phyloP scores from a whole-genome alignment of 202 grass and related monocot species.

The Schoenoplectus triqueter region DNA sequence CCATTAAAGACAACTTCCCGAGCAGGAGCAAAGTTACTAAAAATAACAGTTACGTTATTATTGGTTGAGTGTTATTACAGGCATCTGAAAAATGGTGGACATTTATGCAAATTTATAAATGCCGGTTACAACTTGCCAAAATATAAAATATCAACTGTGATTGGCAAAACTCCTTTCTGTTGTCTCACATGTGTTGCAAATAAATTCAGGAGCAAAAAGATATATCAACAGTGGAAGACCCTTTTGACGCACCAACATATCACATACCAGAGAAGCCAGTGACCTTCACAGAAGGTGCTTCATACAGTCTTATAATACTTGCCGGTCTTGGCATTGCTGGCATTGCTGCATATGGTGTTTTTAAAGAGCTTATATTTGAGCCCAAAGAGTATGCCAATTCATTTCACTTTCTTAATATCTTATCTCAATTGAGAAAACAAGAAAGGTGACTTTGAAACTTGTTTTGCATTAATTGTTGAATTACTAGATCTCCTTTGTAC shows the following conservation, averaged over 20 bases:
- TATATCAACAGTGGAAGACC: conserved; percentile 73
- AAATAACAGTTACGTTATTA: not conserved
- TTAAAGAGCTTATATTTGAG: conserved; percentile 97
- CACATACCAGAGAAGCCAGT: conserved; percentile 96
- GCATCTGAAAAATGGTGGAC: not conserved
- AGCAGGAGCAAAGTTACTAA: not conserved
- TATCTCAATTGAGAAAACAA: not conserved
- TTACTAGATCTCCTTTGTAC: not conserved
- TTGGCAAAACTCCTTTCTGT: conserved; percentile 8
- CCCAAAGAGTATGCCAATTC: conserved; percentile 78
- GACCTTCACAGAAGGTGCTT: conserved; percentile 90
- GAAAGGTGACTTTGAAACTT: conserved; percentile 19
- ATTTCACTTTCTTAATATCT: not conserved
- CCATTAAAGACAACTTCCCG: conserved; percentile 1
- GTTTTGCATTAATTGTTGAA: not conserved
- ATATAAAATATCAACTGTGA: not conserved
- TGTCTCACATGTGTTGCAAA: conserved; percentile 22
- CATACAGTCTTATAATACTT: conserved; percentile 87
- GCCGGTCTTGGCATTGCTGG: conserved; percentile 85
- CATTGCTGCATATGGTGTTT: conserved; percentile 90
- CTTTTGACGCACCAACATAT: conserved; percentile 89
- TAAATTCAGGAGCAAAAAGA: conserved; percentile 64
- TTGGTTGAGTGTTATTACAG: not conserved
- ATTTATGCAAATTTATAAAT: conserved; percentile 10
- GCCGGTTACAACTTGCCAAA: conserved; percentile 20